phyloP scores from a whole-genome alignment of 495 filamentous ascomycete species.

The Penicillium verhagenii region DNA sequence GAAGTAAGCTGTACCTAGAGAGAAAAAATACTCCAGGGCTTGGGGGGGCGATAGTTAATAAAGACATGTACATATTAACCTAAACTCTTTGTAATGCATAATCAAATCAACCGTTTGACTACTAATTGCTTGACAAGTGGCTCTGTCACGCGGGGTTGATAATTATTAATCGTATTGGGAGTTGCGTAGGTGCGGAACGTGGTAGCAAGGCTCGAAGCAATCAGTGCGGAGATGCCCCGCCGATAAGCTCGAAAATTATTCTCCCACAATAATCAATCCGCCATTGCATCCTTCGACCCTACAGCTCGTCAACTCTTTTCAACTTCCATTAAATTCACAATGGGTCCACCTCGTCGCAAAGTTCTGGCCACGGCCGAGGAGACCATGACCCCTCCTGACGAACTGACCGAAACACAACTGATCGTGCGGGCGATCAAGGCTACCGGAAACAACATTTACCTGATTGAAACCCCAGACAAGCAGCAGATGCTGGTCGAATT shows the following conservation, averaged over 20 bases:
- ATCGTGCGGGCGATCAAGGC: conserved; percentile 76
- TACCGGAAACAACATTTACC: conserved; percentile 85
- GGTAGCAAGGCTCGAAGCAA: background rate
- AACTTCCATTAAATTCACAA: conserved; percentile 29
- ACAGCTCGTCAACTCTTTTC: background rate
- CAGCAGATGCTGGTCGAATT: conserved; percentile 66
- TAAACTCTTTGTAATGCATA: too few species aligned
- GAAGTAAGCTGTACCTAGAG: too few species aligned
- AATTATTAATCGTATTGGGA: conserved; percentile 9
- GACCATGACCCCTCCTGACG: conserved; percentile 69
- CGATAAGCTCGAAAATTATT: conserved; percentile 26
- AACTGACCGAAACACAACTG: conserved; percentile 60
- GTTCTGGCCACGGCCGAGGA: conserved; percentile 70
- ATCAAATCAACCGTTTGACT: too few species aligned
- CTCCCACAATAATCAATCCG: background rate
- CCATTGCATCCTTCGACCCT: background rate
- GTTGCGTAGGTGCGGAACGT: too few species aligned
- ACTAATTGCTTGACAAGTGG: too few species aligned
- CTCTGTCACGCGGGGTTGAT: background rate
- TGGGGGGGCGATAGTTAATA: too few species aligned
- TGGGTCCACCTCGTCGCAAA: conserved; percentile 74
- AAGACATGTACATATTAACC: too few species aligned
- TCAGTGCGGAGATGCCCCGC: conserved; percentile 17
- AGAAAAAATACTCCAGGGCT: too few species aligned
- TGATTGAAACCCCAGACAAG: conserved; percentile 62